Evolutionary conservation across 805 yeast species (phyloP).

Genomic region (Saturnispora sekii): DNA sequence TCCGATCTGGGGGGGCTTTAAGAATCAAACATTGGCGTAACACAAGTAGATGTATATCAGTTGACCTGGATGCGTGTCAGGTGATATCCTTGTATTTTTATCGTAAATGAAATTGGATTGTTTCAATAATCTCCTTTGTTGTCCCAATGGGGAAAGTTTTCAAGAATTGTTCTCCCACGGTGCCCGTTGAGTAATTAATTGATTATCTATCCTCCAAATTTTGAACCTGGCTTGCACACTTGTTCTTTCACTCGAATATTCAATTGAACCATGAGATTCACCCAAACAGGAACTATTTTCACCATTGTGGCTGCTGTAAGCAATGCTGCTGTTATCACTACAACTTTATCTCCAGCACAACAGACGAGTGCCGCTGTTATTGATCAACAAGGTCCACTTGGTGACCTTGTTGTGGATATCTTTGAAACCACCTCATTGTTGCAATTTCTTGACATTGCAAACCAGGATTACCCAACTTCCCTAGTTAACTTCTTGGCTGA

Average conservation of each 20-base stretch:
- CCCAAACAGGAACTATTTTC: neutral
- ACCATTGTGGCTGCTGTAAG: neutral
- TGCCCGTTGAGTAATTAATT: neutral
- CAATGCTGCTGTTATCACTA: conserved; percentile 10
- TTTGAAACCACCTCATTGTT: conserved; percentile 2
- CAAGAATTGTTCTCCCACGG: neutral
- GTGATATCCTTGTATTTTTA: neutral
- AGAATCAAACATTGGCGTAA: too few species aligned
- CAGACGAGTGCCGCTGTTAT: conserved; percentile 26
- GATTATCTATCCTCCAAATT: neutral
- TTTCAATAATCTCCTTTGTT: conserved; percentile 8
- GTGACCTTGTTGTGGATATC: conserved; percentile 19
- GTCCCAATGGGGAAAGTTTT: conserved; percentile 6
- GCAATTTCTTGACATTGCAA: conserved; percentile 24
- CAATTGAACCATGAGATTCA: neutral
- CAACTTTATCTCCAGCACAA: conserved; percentile 17
- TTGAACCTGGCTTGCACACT: too few species aligned
- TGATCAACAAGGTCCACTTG: conserved; percentile 19
- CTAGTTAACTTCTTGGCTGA: conserved; percentile 25
- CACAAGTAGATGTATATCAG: too few species aligned
- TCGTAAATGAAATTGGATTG: neutral
- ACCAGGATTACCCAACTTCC: conserved; percentile 22
- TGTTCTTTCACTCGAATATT: too few species aligned
- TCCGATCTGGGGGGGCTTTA: too few species aligned
- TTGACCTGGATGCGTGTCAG: too few species aligned